phyloP scores from a whole-genome alignment of 208 protist genomes.

The Crithidia expoeki region DNA sequence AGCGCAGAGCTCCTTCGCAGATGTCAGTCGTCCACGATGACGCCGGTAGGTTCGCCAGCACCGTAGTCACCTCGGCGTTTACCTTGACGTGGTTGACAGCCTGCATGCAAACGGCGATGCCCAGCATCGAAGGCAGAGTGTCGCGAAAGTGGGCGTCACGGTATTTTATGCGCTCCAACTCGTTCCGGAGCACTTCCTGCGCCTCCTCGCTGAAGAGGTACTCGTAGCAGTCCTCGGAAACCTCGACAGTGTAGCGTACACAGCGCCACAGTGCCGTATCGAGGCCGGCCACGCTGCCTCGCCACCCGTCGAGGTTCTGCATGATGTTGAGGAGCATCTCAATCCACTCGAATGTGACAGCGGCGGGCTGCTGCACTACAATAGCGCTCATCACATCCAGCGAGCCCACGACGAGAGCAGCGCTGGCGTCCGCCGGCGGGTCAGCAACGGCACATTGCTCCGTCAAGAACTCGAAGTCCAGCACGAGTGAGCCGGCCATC shows the following conservation, averaged over 20 bases:
- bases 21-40: constrained; percentile 19
- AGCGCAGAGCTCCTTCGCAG: constrained; percentile 21
- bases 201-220: constrained; percentile 60
- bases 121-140: constrained; percentile 25
- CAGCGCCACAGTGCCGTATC: constrained; percentile 46
- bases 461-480: constrained; percentile 75
- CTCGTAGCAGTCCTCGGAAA: constrained; percentile 58
- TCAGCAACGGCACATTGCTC: constrained; percentile 28
- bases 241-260: constrained; percentile 41
- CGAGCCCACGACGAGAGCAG: constrained; percentile 49
- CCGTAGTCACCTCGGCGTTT: neutral
- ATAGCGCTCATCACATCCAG: constrained; percentile 73
- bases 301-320: constrained; percentile 28
- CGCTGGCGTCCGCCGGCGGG: constrained; percentile 26
- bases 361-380: constrained; percentile 39
- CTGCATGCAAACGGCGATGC: constrained; percentile 23
- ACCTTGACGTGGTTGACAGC: constrained; percentile 1
- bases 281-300: constrained; percentile 8
- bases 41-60: constrained; percentile 14
- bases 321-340: constrained; percentile 50
- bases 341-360: constrained; percentile 87
- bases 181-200: constrained; percentile 26
- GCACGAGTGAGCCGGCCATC: constrained; percentile 52
- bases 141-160: constrained; percentile 1
- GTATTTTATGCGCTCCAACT: constrained; percentile 26